Percentiles rank a stretch among this genome's conserved stretches.
Conservation (phyloP, 2,329 filamentous ascomycete genomes). For the Bipolaris zeicola region DNA sequence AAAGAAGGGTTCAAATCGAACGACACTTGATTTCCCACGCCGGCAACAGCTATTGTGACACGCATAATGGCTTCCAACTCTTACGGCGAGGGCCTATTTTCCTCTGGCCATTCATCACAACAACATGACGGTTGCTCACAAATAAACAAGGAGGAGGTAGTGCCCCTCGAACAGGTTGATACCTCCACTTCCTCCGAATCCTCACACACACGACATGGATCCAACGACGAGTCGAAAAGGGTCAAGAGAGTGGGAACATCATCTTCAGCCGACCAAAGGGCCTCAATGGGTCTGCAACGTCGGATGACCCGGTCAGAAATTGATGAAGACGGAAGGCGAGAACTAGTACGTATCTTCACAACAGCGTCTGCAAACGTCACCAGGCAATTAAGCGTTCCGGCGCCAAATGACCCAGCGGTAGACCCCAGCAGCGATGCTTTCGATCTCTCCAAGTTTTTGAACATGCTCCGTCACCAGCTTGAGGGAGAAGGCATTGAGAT, state of each 20-base stretch:
- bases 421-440: conserved; percentile 60
- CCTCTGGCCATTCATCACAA: not conserved
- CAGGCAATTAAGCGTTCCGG: conserved; percentile 31
- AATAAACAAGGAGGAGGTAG: conserved; percentile 13
- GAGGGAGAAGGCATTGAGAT: conserved; percentile 62
- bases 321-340: conserved; percentile 30
- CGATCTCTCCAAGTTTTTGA: conserved; percentile 60
- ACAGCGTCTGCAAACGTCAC: conserved; percentile 30
- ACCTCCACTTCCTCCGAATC: conserved; percentile 25
- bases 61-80: conserved; percentile 25
- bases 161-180: conserved; percentile 13
- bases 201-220: conserved; percentile 26
- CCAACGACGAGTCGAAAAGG: conserved; percentile 10
- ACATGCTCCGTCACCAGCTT: conserved; percentile 57
- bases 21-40: conserved; percentile 8
- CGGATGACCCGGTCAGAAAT: conserved; percentile 28
- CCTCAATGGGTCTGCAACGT: conserved; percentile 18
- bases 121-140: conserved; percentile 7
- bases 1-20: conserved; percentile 5
- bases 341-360: conserved; percentile 35
- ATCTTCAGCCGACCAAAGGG: conserved; percentile 7
- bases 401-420: conserved; percentile 54
- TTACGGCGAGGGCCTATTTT: conserved; percentile 3
- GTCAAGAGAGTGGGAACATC: conserved; percentile 13
- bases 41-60: conserved; percentile 3